Conservation (phyloP, 2,329 filamentous ascomycete genomes). For the Cercospora zeina region DNA sequence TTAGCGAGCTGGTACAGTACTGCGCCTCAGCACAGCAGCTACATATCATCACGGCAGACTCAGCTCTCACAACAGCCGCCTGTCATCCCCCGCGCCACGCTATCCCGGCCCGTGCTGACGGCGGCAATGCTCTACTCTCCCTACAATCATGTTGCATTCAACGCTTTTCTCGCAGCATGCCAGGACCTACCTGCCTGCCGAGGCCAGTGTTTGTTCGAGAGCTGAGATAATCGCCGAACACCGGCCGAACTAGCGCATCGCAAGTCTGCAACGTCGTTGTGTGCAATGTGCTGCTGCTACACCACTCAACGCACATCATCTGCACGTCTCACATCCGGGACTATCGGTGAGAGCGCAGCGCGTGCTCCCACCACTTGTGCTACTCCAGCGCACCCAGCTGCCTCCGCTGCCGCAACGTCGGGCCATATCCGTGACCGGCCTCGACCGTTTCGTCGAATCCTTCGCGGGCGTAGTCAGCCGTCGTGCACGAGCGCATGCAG, state of each 20-base stretch:
- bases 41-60: neutral
- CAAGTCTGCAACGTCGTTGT: slow-evolving; percentile 10
- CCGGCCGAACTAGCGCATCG: neutral
- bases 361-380: neutral
- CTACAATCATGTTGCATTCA: neutral
- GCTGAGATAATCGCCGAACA: neutral
- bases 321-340: slow-evolving; percentile 6
- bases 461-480: neutral
- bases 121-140: neutral
- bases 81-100: slow-evolving; percentile 3
- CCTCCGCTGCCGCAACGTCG: neutral
- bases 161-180: neutral
- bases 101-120: slow-evolving; percentile 5
- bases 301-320: neutral
- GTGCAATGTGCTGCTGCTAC: neutral
- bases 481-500: slow-evolving; percentile 4
- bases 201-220: neutral
- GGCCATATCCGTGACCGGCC: neutral
- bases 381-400: neutral
- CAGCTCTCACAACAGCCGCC: neutral
- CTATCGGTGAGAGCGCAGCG: slow-evolving; percentile 7
- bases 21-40: slow-evolving; percentile 2
- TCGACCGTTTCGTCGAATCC: neutral
- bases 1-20: slow-evolving; percentile 7
- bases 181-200: neutral